Evolutionary conservation across 768 basidiomycete genomes (phyloP).

Genomic region (Rhodosporidiobolus sp.): DNA sequence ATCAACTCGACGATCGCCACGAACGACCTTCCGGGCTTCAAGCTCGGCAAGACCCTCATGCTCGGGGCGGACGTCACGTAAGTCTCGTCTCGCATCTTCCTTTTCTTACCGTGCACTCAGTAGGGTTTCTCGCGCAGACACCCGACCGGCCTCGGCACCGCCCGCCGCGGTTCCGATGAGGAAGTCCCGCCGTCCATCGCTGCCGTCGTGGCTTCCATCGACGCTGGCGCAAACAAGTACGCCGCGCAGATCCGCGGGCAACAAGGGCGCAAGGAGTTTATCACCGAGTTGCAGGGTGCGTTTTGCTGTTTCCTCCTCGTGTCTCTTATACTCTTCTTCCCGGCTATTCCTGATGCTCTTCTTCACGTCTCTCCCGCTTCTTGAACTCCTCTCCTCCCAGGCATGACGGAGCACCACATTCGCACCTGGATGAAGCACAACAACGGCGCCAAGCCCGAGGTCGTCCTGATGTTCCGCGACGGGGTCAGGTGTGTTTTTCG

Average conservation of each 20-base stretch:
- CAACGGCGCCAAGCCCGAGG: slow-evolving; percentile 14
- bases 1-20: slow-evolving; percentile 23
- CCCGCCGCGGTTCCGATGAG: slow-evolving; percentile 4
- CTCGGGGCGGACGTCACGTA: slow-evolving; percentile 35
- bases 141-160: slow-evolving; percentile 21
- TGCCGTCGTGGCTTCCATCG: slow-evolving; percentile 19
- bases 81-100: neutral
- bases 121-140: neutral
- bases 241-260: slow-evolving; percentile 35
- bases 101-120: neutral
- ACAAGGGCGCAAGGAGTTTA: slow-evolving; percentile 22
- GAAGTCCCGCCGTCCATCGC: slow-evolving; percentile 33
- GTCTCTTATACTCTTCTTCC: neutral
- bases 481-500: neutral
- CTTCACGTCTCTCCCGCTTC: neutral
- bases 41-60: slow-evolving; percentile 15
- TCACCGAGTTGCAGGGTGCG: slow-evolving; percentile 22
- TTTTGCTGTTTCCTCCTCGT: no score
- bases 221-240: slow-evolving; percentile 5
- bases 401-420: slow-evolving; percentile 17
- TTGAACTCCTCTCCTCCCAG: neutral
- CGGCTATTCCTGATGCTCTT: neutral
- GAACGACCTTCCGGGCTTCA: slow-evolving; percentile 10
- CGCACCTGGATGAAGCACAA: neutral
- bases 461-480: slow-evolving; percentile 22